A percentile compares a stretch with the other conserved stretches of the same genome.
Conservation (phyloP, 805 yeast species). For the Wickerhamiella parazyma region DNA sequence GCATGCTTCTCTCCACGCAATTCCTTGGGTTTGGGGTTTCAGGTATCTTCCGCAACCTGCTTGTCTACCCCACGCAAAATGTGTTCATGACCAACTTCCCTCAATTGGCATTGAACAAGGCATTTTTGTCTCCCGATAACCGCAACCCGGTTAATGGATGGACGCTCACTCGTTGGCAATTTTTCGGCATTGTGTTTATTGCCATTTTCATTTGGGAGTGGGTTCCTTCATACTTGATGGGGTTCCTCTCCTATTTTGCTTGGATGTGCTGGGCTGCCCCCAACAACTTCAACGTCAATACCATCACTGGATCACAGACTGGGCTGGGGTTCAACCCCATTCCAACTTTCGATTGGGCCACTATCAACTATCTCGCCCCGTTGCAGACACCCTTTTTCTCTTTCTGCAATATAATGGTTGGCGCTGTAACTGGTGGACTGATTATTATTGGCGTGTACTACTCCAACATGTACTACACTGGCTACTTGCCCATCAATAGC, state of each 20-base stretch:
- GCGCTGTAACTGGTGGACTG: slow-evolving; percentile 22
- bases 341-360: slow-evolving; percentile 34
- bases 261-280: slow-evolving; percentile 48
- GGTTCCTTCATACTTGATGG: slow-evolving; percentile 55
- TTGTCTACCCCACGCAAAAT: slow-evolving; percentile 30
- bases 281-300: slow-evolving; percentile 43
- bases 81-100: slow-evolving; percentile 43
- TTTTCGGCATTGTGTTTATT: slow-evolving; percentile 33
- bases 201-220: slow-evolving; percentile 44
- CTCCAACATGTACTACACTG: slow-evolving; percentile 30
- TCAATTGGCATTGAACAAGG: slow-evolving; percentile 40
- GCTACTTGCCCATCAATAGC: slow-evolving; percentile 32
- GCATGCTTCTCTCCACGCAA: slow-evolving; percentile 36
- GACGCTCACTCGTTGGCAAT: slow-evolving; percentile 40
- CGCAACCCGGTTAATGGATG: slow-evolving; percentile 38
- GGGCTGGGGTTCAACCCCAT: slow-evolving; percentile 32
- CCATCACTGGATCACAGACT: slow-evolving; percentile 47
- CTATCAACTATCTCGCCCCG: slow-evolving; percentile 31
- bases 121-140: slow-evolving; percentile 19
- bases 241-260: slow-evolving; percentile 47
- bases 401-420: slow-evolving; percentile 23
- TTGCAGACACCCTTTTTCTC: slow-evolving; percentile 31
- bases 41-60: slow-evolving; percentile 41
- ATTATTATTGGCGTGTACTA: slow-evolving; percentile 28
- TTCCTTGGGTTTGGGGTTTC: slow-evolving; percentile 40